phyloP scores from a whole-genome alignment of 1,284 basidiomycete species.

The Cerrena zonata region DNA sequence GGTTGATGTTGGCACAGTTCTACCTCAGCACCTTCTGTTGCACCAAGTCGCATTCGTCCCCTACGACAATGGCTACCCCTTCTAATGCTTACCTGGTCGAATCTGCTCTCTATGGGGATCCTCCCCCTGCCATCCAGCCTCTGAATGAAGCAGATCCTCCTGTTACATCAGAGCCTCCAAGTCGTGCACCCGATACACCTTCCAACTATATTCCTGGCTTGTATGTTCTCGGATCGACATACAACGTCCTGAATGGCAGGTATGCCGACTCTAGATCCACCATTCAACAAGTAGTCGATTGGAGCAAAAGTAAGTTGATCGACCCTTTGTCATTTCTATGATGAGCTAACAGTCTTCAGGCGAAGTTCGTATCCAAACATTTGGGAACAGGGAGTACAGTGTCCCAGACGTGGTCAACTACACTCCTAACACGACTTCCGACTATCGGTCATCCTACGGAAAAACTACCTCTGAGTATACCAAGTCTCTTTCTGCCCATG shows the following conservation, averaged over 20 bases:
- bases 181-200: no score
- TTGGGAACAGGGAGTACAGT: slow-evolving; percentile 3
- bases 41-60: no score
- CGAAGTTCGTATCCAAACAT: slow-evolving; percentile 1
- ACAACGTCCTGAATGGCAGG: background rate
- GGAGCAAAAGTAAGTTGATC: background rate
- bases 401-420: slow-evolving; percentile 3
- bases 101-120: no score
- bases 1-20: no score
- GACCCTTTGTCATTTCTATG: background rate
- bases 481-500: slow-evolving; percentile 2
- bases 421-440: background rate
- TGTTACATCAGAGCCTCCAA: no score
- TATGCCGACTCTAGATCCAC: background rate
- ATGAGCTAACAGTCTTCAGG: background rate
- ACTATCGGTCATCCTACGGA: slow-evolving; percentile 3
- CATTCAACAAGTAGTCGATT: slow-evolving; percentile 5
- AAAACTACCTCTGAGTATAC: slow-evolving; percentile 3
- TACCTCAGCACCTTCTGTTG: no score
- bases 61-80: no score
- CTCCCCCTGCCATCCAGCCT: no score
- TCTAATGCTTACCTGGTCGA: no score
- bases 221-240: background rate
- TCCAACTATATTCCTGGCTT: slow-evolving; percentile 5
- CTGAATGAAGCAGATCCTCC: no score